Evolutionary conservation across 2,329 filamentous ascomycete species (phyloP).

Genomic region (Hysterium pulicare): DNA sequence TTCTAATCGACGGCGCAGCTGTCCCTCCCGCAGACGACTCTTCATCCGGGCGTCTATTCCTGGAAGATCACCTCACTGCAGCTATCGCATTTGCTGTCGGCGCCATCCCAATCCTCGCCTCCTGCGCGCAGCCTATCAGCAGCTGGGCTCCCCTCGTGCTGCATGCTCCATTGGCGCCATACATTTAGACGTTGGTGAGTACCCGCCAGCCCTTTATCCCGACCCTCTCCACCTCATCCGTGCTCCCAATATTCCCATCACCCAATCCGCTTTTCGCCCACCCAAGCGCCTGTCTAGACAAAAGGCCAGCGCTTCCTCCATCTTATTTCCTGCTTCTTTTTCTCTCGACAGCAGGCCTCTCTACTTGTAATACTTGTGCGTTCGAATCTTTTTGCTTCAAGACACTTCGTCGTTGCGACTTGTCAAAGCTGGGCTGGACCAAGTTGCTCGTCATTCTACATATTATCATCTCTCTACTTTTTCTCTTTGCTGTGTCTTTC

Average conservation of each 20-base stretch:
- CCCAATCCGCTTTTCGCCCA: slow-evolving; percentile 21
- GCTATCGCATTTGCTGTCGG: slow-evolving; percentile 23
- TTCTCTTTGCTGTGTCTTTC: slow-evolving; percentile 5
- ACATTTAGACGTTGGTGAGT: slow-evolving; percentile 38
- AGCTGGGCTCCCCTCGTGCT: slow-evolving; percentile 26
- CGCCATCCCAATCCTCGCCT: slow-evolving; percentile 25
- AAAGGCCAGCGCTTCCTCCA: slow-evolving; percentile 39
- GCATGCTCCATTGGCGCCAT: slow-evolving; percentile 32
- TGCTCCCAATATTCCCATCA: slow-evolving; percentile 2
- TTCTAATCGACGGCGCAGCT: slow-evolving; percentile 3
- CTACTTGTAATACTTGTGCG: slow-evolving; percentile 37
- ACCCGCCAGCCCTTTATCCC: slow-evolving; percentile 36
- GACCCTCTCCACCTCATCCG: slow-evolving; percentile 26
- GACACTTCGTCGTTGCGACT: slow-evolving; percentile 25
- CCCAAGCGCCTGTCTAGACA: slow-evolving; percentile 39
- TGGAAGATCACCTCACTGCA: slow-evolving; percentile 15
- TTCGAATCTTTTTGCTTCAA: slow-evolving; percentile 28
- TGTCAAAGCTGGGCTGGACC: slow-evolving; percentile 38
- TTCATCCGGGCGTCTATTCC: slow-evolving; percentile 42
- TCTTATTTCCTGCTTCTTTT: slow-evolving; percentile 22
- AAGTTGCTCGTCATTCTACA: slow-evolving; percentile 26
- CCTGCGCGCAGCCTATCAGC: slow-evolving; percentile 33
- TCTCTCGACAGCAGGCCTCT: slow-evolving; percentile 41
- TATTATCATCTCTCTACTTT: slow-evolving; percentile 24
- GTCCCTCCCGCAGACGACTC: neutral